Evolutionary conservation across 768 basidiomycete genomes (phyloP), one percentile per base, ranked within the genome.

Genomic region (Tulasnella sp.): DNA sequence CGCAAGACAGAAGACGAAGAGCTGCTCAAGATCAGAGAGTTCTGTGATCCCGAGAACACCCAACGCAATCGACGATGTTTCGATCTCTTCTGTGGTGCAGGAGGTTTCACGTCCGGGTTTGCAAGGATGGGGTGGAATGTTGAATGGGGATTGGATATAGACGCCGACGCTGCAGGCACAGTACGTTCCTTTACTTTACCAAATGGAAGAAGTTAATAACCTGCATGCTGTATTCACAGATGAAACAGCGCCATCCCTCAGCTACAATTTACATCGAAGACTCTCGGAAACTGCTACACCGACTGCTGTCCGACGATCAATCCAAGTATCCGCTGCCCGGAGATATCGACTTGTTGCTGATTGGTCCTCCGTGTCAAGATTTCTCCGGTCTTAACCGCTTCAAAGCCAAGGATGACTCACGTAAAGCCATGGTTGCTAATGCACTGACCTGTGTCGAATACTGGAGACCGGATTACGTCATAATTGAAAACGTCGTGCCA

Each of bases 281-380:
- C 28, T 27, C 37, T 9, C 37, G 48, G 22, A 41, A 25, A 13
- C 37, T 51, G 22, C 41, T 51, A 22, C 15, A 27, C 13, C 39
- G 43, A 16, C 40, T 51, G 48, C 27, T 51, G 5, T 20, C 22
- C 3, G 45, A 46, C 32, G 25, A 13, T n/a, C 19, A 33, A 15
- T 20, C 25, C 12, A 43, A 31, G n/a, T 34, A 42, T n/a, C 49
- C 49, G 15, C 5, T 19, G 8, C 49, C 49, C 7, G 49, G 49
- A n/a, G 40, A 29, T 24, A 25, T 51, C 16, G 49, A 51, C 29
- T 29, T 51, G 27, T 34, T 51, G 20, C 27, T 42, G 1, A 22
- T 31, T 5, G 49, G 49, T 12, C 49, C 49, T 20, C 49, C 49
- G 5, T 51, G 49, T 42, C 49, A 51, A 28, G 49, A 51, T 16